Evolutionary conservation across 768 basidiomycete species (phyloP), one percentile per base, ranked within the genome.

Genomic region (Porphyrellus cyaneotinctus): DNA sequence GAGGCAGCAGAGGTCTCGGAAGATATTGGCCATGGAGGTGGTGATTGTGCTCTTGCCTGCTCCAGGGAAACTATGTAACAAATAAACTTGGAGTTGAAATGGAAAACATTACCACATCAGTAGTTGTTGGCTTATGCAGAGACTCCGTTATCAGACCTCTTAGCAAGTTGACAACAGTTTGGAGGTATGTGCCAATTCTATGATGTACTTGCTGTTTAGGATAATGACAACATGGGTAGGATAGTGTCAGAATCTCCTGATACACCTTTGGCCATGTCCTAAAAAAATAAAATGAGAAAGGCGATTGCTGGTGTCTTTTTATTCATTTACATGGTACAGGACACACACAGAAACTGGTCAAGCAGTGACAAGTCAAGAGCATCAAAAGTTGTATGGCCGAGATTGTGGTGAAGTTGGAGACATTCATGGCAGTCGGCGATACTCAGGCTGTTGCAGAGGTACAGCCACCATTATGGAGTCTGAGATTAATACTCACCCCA

Each of bases 21-120:
- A 69, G 23, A 71, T 42, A 44, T 68, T 64, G 31, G 72, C 72
- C 14, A 72, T 50, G 0, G 73, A 73, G 0, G 66, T 74, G 6
- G 72, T 47, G 20, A 73, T 57, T 2, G 72, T 64, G 33, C 72
- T 74, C 59, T 73, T 73, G 12, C 72, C 73, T 7, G 70, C 52
- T 17, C 71, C 71, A 0, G 72, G 70, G 31, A 70, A 64, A 9
- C 72, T 70, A 31, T 67, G 59, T 24, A 72, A 47, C 71, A 71
- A 72, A 33, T 64, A 70, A 8, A 72, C 47, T 17, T 57, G 68
- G 2, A 67, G 35, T 23, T 67, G 46, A 67, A 57, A 43, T 59
- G 59, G 8, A 64, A 62, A 43, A n/a, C 8, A 2, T 35, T 58
- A 9, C 47, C 58, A 18, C 52, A 53, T 28, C 54, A 58, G 6